These are phyloP conservation scores for Penicillium coprophilum DNA, from an alignment of 495 filamentous ascomycete genomes.

Conservation along the genomic window DNA sequence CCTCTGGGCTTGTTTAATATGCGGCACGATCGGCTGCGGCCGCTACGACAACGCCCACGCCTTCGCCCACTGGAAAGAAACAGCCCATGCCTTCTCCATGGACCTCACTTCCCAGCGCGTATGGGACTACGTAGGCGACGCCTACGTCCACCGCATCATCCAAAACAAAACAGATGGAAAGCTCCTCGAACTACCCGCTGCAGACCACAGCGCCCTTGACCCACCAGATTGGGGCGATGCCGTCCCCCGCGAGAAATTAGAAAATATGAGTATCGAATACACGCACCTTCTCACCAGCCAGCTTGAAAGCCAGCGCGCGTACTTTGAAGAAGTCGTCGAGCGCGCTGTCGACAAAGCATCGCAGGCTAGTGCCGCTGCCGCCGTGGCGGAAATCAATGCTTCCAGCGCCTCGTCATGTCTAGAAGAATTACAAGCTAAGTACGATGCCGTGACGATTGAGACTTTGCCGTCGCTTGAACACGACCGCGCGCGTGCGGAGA, in stretches of 20 bases:
- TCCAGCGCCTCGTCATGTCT: conserved; percentile 52
- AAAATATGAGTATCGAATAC: conserved; percentile 90
- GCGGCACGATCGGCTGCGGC: conserved; percentile 89
- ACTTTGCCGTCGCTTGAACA: conserved; percentile 65
- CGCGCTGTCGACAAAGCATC: conserved; percentile 90
- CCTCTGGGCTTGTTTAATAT: conserved; percentile 93
- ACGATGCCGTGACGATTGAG: conserved; percentile 56
- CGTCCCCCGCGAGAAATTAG: conserved; percentile 86
- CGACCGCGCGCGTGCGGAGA: conserved; percentile 66
- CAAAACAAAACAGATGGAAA: conserved; percentile 87
- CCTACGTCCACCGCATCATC: conserved; percentile 93
- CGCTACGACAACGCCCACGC: conserved; percentile 93
- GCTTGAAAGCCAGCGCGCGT: conserved; percentile 85
- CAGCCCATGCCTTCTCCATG: conserved; percentile 84
- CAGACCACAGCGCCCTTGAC: conserved; percentile 45
- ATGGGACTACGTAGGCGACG: conserved; percentile 95
- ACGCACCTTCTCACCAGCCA: conserved; percentile 89
- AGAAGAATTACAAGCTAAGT: conserved; percentile 51
- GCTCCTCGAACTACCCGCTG: conserved; percentile 74
- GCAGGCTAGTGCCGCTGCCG: conserved; percentile 64
- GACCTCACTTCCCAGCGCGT: conserved; percentile 91
- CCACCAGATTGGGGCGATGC: conserved; percentile 59
- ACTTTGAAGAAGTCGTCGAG: conserved; percentile 91
- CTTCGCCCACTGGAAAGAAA: conserved; percentile 89
- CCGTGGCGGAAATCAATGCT: conserved; percentile 58